Conservation (phyloP, 1,284 basidiomycete species). For the Puccinia triticina region DNA sequence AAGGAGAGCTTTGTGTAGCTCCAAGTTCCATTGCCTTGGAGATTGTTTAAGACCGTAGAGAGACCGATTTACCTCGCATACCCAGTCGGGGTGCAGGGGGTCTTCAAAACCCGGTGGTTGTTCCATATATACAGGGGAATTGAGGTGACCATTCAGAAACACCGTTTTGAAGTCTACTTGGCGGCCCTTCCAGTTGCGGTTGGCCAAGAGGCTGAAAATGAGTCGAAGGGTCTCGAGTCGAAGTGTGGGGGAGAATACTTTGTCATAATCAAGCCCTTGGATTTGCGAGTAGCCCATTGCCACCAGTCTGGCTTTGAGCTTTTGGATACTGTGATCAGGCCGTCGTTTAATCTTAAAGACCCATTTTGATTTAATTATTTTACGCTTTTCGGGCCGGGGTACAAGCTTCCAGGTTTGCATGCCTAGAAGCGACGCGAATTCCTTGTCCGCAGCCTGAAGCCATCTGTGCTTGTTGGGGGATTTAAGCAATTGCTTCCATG, state of each 20-base stretch:
- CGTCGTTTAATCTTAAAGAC: slow-evolving; percentile 26
- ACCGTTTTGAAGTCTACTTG: slow-evolving; percentile 16
- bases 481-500: not conserved
- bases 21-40: slow-evolving; percentile 1
- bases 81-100: not conserved
- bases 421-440: too few relatives aligned
- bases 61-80: not conserved
- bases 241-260: slow-evolving; percentile 8
- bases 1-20: not conserved
- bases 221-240: too few relatives aligned
- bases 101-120: slow-evolving; percentile 13
- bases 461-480: not conserved
- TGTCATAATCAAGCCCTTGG: slow-evolving; percentile 11
- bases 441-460: not conserved
- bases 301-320: slow-evolving; percentile 4
- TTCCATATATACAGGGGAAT: slow-evolving; percentile 7
- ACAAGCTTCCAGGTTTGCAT: not conserved
- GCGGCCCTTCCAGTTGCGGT: too few relatives aligned
- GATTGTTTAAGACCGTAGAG: slow-evolving; percentile 31
- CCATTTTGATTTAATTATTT: slow-evolving; percentile 15
- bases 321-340: not conserved
- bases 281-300: slow-evolving; percentile 18
- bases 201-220: too few relatives aligned
- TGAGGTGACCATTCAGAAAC: slow-evolving; percentile 24
- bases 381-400: not conserved